phyloP scores from a whole-genome alignment of 805 yeast genomes.

The Starmerella ratchasimensis region DNA sequence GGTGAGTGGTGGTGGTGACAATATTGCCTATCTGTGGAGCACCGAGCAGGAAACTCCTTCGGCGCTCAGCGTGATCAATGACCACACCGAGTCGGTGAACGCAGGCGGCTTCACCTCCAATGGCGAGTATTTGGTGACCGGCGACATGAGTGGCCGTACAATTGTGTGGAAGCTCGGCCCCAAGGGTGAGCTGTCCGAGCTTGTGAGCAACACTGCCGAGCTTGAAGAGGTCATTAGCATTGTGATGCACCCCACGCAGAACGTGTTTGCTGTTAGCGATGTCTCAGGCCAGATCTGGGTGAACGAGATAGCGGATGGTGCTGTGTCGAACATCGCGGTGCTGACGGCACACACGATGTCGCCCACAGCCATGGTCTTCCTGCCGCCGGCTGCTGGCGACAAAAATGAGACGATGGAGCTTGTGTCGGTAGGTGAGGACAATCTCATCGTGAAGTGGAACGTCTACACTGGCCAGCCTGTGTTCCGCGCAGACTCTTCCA shows the following conservation, averaged over 20 bases:
- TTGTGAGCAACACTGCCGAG: conserved; percentile 59
- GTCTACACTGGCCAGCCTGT: conserved; percentile 60
- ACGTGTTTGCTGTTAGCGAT: conserved; percentile 81
- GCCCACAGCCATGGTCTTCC: conserved; percentile 67
- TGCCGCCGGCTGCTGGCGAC: conserved; percentile 35
- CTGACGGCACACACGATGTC: conserved; percentile 55
- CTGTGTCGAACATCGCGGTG: conserved; percentile 20
- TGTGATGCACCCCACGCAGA: conserved; percentile 58
- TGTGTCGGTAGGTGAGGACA: conserved; percentile 72
- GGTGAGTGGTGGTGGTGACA: conserved; percentile 92
- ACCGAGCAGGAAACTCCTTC: conserved; percentile 64
- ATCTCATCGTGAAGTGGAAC: conserved; percentile 78
- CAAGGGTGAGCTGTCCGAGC: conserved; percentile 74
- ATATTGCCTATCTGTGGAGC: conserved; percentile 82
- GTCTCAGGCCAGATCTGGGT: conserved; percentile 91
- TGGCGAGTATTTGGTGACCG: conserved; percentile 71
- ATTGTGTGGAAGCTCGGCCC: conserved; percentile 56
- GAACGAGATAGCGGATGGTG: conserved; percentile 52
- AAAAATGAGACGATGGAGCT: conserved; percentile 39
- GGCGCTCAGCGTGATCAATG: conserved; percentile 58
- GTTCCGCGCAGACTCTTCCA: conserved; percentile 33
- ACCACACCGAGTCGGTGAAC: conserved; percentile 79
- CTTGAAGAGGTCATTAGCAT: conserved; percentile 86
- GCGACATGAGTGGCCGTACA: conserved; percentile 87
- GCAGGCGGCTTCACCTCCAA: conserved; percentile 71